phyloP scores from a whole-genome alignment of 768 basidiomycete genomes.

The Chalciporus sphaerocephalus region DNA sequence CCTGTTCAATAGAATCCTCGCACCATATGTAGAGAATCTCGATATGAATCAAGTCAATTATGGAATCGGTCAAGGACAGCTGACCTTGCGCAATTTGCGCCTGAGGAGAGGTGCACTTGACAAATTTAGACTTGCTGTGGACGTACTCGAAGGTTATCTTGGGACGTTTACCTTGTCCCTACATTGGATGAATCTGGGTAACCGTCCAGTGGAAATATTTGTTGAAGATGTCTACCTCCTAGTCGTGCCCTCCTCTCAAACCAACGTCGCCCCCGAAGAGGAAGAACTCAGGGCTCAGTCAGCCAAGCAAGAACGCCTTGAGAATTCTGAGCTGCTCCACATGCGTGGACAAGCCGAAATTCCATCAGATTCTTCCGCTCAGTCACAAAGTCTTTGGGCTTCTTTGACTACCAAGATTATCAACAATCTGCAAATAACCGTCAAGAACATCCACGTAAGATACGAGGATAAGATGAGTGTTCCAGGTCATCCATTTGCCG shows the following conservation, averaged over 20 bases:
- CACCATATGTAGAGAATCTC: conserved; percentile 94
- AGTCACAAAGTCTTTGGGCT: conserved; percentile 80
- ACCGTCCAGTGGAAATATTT: conserved; percentile 84
- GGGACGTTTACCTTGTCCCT: conserved; percentile 83
- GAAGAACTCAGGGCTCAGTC: conserved; percentile 80
- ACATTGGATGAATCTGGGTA: conserved; percentile 85
- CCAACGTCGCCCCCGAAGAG: conserved; percentile 70
- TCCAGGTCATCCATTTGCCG: conserved; percentile 92
- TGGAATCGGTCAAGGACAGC: conserved; percentile 82
- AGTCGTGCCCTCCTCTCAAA: conserved; percentile 75
- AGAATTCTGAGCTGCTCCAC: conserved; percentile 82
- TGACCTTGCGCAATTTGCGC: conserved; percentile 74
- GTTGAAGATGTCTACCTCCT: conserved; percentile 95
- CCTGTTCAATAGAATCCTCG: conserved; percentile 85
- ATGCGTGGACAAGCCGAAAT: conserved; percentile 54
- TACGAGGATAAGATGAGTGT: conserved; percentile 95
- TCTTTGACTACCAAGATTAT: conserved; percentile 85
- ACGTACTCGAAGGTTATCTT: conserved; percentile 92
- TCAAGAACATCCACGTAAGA: conserved; percentile 93
- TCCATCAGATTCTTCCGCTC: conserved; percentile 49
- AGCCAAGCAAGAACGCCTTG: conserved; percentile 82
- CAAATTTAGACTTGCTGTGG: conserved; percentile 91
- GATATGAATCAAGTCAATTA: conserved; percentile 94
- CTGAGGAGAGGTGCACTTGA: conserved; percentile 93
- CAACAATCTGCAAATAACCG: conserved; percentile 93